phyloP scores from a whole-genome alignment of 2,329 filamentous ascomycete genomes.

The Sordariomycetes sp. region DNA sequence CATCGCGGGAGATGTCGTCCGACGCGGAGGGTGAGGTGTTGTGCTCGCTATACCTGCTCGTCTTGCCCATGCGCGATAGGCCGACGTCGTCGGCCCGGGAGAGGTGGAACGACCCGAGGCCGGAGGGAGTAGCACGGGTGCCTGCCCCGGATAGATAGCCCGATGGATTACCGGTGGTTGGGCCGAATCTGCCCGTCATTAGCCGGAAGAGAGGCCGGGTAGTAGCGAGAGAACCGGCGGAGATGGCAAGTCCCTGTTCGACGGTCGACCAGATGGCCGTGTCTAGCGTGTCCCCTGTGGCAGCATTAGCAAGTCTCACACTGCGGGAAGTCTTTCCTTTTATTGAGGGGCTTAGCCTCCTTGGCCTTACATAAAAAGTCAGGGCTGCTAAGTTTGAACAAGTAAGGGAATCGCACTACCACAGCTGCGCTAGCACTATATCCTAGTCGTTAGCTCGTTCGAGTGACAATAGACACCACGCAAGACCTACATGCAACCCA shows the following conservation, averaged over 20 bases:
- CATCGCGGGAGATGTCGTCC: not conserved
- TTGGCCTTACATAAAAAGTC: slow-evolving; percentile 30
- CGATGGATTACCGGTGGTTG: not conserved
- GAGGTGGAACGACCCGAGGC: too few relatives aligned
- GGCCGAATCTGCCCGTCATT: slow-evolving; percentile 19
- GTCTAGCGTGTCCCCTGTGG: slow-evolving; percentile 23
- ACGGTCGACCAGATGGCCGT: slow-evolving; percentile 38
- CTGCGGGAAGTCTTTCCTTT: not conserved
- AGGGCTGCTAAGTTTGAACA: slow-evolving; percentile 22
- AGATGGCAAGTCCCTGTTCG: slow-evolving; percentile 35
- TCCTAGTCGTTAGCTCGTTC: not conserved
- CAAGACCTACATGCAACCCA: slow-evolving; percentile 38
- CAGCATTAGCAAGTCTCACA: not conserved
- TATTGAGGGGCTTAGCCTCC: not conserved
- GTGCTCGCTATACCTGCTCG: not conserved
- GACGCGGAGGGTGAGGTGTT: not conserved
- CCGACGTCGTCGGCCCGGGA: not conserved
- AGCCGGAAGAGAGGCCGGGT: slow-evolving; percentile 30
- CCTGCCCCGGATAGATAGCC: too few relatives aligned
- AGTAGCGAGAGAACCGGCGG: slow-evolving; percentile 34
- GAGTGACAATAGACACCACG: not conserved
- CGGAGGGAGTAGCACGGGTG: too few relatives aligned
- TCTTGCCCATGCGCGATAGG: not conserved
- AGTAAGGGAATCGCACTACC: slow-evolving; percentile 26
- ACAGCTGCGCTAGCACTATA: slow-evolving; percentile 32